Evolutionary conservation across 148 eudicot genomes (phyloP), one percentile per base, ranked within the genome.

Genomic region (Salicornia ramosissima): DNA sequence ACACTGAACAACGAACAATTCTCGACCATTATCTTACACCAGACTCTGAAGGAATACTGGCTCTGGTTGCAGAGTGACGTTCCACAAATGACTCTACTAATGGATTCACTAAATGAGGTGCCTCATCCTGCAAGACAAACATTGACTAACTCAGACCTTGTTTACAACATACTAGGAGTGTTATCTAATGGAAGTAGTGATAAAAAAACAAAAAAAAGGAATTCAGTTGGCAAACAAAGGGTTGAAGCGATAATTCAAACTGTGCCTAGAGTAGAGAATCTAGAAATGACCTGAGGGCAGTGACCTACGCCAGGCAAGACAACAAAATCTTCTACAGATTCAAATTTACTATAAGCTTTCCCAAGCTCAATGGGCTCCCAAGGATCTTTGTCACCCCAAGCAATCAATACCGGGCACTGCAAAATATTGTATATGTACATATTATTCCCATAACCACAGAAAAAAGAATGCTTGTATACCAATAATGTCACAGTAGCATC

Each of bases 321-420:
- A 42, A 94, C 76, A 31, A 94, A 94, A 60, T 94, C 92, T 82
- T 94, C 91, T 30, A 94, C 97, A 26, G 85, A 33, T 42, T 88
- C 82, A 64, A 90, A 94, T 6, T 84, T 61, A 13, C 77, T 85
- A 64, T 85, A 94, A 71, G 91, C 89, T 86, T 86, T 80, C 75
- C 98, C 98, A 16, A 87, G 89, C 57, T 86, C 90, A 65, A 94
- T 82, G 71, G 98, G 98, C 73, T 94, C 98, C 98, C 98, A 90
- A 36, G 98, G 98, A 94, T 94, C 97, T 80, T 86, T 94, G 68
- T 94, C 97, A 39, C 98, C 98, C 98, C 98, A 94, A 46, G 73
- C 98, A 72, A 94, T 83, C 84, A 90, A 70, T n/a, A 94, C 92
- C 56, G 98, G 98, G 73, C 98, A 88, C 98, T 93, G 79, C 39